These are phyloP conservation scores for Suillus subalutaceus DNA, from an alignment of 768 basidiomycete species.

Conservation along the genomic window DNA sequence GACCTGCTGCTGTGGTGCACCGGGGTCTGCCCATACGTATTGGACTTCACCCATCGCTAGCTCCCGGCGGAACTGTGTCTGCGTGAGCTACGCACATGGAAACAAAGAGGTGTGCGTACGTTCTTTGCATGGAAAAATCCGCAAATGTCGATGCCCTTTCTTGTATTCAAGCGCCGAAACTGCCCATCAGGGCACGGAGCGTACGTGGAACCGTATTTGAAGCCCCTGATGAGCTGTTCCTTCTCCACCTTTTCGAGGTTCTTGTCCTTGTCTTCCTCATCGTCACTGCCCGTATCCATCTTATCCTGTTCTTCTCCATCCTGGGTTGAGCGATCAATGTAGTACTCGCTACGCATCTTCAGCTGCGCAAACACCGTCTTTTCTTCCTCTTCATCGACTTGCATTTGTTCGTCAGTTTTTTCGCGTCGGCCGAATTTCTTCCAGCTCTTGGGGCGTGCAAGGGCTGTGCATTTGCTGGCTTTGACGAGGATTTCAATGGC, in stretches of 20 bases:
- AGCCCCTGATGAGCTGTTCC: slow-evolving; percentile 78
- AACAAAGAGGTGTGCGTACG: slow-evolving; percentile 41
- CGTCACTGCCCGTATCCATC: slow-evolving; percentile 33
- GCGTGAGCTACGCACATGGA: slow-evolving; percentile 6
- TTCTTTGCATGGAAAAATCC: slow-evolving; percentile 76
- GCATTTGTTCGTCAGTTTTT: slow-evolving; percentile 33
- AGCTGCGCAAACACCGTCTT: slow-evolving; percentile 42
- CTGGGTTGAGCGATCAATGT: slow-evolving; percentile 48
- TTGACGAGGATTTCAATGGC: slow-evolving; percentile 76
- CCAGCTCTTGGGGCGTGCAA: slow-evolving; percentile 70
- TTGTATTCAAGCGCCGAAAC: slow-evolving; percentile 73
- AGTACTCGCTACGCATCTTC: slow-evolving; percentile 55
- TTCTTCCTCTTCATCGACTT: slow-evolving; percentile 30
- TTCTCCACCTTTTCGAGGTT: slow-evolving; percentile 64
- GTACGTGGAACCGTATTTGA: slow-evolving; percentile 90
- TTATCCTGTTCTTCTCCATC: slow-evolving; percentile 31
- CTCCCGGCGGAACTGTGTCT: slow-evolving; percentile 76
- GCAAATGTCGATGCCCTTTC: slow-evolving; percentile 85
- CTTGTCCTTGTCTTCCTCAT: slow-evolving; percentile 39
- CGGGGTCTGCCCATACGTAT: slow-evolving; percentile 81
- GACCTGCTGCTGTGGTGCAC: slow-evolving; percentile 70
- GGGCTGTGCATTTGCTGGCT: slow-evolving; percentile 78
- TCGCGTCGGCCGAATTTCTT: slow-evolving; percentile 68
- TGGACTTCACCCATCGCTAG: slow-evolving; percentile 82
- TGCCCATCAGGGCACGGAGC: slow-evolving; percentile 86